Percentiles rank a stretch among this genome's conserved stretches.
phyloP scores from a whole-genome alignment of 2,329 filamentous ascomycete species.

The Metarhizium guizhouense region DNA sequence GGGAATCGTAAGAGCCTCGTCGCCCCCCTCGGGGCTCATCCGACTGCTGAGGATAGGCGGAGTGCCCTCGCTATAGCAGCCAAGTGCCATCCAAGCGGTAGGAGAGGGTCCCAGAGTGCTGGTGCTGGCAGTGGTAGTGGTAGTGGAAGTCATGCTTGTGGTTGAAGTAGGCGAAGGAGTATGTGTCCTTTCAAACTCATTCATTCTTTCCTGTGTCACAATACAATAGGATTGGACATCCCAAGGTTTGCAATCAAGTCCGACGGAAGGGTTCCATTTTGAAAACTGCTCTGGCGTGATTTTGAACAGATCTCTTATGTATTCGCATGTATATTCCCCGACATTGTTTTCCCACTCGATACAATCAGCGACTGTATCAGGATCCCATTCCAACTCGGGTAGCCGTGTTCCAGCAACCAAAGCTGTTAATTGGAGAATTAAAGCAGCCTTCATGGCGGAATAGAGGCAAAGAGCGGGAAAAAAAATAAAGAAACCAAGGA shows the following conservation, averaged over 20 bases:
- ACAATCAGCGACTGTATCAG: constrained; percentile 1
- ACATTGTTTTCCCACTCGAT: constrained; percentile 4
- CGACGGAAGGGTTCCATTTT: constrained; percentile 8
- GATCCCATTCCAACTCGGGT: constrained; percentile 1
- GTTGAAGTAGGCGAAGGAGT: background rate
- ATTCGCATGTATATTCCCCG: constrained; percentile 1
- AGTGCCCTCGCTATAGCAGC: constrained; percentile 3
- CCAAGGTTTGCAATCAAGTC: constrained; percentile 8
- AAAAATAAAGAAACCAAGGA: no score
- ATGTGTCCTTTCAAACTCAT: no score
- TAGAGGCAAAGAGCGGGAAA: no score
- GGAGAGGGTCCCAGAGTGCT: constrained; percentile 3
- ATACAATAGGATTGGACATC: constrained; percentile 6
- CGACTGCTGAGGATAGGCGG: background rate
- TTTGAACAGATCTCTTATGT: background rate
- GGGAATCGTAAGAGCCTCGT: background rate
- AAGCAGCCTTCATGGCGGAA: no score
- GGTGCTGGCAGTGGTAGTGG: constrained; percentile 1
- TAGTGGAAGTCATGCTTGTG: background rate
- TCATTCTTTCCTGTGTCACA: constrained; percentile 3
- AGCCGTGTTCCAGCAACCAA: no score
- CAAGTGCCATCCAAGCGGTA: constrained; percentile 5
- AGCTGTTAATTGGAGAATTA: no score
- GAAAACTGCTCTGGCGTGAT: constrained; percentile 5
- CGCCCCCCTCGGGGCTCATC: background rate